Conservation (phyloP, 345 rosid species). For the Salix koriyanagi region DNA sequence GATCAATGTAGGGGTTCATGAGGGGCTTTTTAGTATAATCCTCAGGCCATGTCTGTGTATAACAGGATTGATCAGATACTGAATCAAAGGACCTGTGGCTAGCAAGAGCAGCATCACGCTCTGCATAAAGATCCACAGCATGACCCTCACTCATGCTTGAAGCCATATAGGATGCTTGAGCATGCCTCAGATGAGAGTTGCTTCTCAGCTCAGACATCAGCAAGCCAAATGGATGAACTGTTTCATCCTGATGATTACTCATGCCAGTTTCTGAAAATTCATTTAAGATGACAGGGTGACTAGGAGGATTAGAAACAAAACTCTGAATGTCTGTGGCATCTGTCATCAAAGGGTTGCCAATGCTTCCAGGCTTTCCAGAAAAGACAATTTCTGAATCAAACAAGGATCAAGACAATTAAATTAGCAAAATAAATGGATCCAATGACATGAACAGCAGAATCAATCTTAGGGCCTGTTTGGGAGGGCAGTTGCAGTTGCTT, state of each 20-base stretch:
- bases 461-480: background rate
- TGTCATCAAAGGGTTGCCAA: conserved; percentile 15
- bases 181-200: conserved; percentile 29
- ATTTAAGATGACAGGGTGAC: conserved; percentile 27
- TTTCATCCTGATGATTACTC: conserved; percentile 39
- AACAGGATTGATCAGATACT: conserved; percentile 28
- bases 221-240: conserved; percentile 59
- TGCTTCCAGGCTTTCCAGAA: conserved; percentile 44
- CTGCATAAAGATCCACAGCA: conserved; percentile 22
- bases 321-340: conserved; percentile 23
- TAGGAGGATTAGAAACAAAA: conserved; percentile 23
- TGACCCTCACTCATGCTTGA: conserved; percentile 29
- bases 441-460: conserved; percentile 13
- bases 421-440: conserved; percentile 4
- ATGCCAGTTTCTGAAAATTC: conserved; percentile 28
- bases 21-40: conserved; percentile 29
- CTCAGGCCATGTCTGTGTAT: conserved; percentile 34
- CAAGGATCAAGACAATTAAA: background rate
- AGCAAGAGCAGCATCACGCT: conserved; percentile 16
- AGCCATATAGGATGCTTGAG: conserved; percentile 32
- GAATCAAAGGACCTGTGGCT: conserved; percentile 16
- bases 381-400: conserved; percentile 42
- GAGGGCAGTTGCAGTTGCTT: no score
- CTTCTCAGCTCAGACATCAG: conserved; percentile 57
- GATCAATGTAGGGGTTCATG: conserved; percentile 21